phyloP scores from a whole-genome alignment of 2,329 filamentous ascomycete species.

The Neopestalotiopsis rosae region DNA sequence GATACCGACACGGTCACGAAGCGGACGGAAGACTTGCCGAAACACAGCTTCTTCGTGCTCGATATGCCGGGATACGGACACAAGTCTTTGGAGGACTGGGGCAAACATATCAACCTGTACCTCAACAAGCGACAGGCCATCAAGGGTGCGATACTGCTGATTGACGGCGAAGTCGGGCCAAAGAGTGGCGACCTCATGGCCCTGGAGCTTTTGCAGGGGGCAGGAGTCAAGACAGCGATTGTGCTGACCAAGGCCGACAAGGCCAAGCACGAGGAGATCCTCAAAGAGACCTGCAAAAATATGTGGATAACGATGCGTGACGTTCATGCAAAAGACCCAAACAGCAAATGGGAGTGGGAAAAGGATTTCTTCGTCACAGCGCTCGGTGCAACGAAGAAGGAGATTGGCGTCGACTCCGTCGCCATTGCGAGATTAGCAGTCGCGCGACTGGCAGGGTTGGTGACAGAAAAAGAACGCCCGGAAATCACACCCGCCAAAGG shows the following conservation, averaged over 20 bases:
- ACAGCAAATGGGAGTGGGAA: conserved; percentile 33
- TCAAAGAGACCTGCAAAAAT: conserved; percentile 32
- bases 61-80: conserved; percentile 59
- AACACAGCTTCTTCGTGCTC: conserved; percentile 53
- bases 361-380: conserved; percentile 38
- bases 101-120: conserved; percentile 57
- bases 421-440: conserved; percentile 34
- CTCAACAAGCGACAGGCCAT: conserved; percentile 51
- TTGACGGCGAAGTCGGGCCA: conserved; percentile 58
- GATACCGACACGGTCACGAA: conserved; percentile 26
- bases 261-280: conserved; percentile 33
- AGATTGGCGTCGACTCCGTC: conserved; percentile 28
- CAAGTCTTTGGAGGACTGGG: conserved; percentile 55
- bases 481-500: conserved; percentile 39
- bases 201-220: conserved; percentile 51
- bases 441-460: conserved; percentile 35
- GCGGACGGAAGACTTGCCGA: conserved; percentile 45
- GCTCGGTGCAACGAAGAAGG: conserved; percentile 30
- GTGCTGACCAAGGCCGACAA: conserved; percentile 65
- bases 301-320: conserved; percentile 32
- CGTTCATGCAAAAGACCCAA: conserved; percentile 25
- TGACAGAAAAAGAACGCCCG: conserved; percentile 28
- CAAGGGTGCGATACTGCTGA: conserved; percentile 57
- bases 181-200: conserved; percentile 54
- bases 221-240: conserved; percentile 51